These are phyloP conservation scores for Lichtheimia ornata DNA, from an alignment of 371 early-diverging fungal species.

Conservation along the genomic window DNA sequence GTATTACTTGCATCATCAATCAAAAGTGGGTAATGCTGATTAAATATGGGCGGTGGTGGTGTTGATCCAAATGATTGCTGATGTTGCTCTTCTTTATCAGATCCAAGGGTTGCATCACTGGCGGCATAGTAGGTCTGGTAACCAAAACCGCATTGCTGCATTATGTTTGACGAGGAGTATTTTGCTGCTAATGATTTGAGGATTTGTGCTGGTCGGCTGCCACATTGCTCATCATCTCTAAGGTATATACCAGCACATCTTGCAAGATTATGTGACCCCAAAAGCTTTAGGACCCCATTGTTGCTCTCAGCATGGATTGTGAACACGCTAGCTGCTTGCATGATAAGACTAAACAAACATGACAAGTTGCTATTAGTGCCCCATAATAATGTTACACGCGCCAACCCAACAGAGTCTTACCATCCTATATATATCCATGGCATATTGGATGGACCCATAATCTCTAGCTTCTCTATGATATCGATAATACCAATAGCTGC, in stretches of 20 bases:
- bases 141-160: too few relatives aligned
- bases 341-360: conserved; percentile 22
- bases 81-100: neutral
- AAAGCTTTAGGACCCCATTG: conserved; percentile 18
- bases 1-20: too few relatives aligned
- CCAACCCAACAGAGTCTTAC: conserved; percentile 19
- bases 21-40: too few relatives aligned
- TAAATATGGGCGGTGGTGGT: neutral
- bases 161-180: neutral
- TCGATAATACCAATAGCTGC: conserved; percentile 32
- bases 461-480: conserved; percentile 23
- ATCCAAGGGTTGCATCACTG: neutral
- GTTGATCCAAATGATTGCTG: neutral
- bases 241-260: conserved; percentile 23
- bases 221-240: conserved; percentile 14
- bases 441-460: conserved; percentile 16
- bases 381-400: too few relatives aligned
- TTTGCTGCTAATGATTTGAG: neutral
- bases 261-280: conserved; percentile 22
- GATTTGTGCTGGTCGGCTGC: conserved; percentile 14
- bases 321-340: conserved; percentile 45
- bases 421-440: conserved; percentile 40
- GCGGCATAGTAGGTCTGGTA: neutral
- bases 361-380: neutral
- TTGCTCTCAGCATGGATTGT: conserved; percentile 37